Evolutionary conservation across 257 asterid species (phyloP).

Genomic region (Leptodermis oblonga): DNA sequence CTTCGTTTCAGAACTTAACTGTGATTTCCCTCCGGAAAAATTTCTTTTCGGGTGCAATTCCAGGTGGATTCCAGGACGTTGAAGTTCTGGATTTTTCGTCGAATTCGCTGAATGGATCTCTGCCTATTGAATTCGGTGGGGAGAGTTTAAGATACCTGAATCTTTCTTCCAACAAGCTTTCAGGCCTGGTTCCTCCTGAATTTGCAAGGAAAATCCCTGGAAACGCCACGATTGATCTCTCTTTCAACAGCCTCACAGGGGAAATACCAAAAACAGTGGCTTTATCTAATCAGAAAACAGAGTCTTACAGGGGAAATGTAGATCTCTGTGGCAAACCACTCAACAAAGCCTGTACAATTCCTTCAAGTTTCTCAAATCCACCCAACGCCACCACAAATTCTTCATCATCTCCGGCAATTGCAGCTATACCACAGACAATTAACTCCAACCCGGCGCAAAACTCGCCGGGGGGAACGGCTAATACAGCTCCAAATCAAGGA

Average conservation of each 20-base stretch:
- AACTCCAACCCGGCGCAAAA: slow-evolving; percentile 31
- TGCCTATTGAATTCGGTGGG: slow-evolving; percentile 70
- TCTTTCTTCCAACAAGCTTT: slow-evolving; percentile 67
- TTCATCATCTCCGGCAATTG: slow-evolving; percentile 69
- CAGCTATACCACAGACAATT: slow-evolving; percentile 72
- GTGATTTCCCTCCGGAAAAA: slow-evolving; percentile 59
- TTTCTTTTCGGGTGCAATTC: slow-evolving; percentile 50
- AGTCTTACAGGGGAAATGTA: slow-evolving; percentile 56
- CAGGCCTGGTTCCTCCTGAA: slow-evolving; percentile 48
- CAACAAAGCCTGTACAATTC: slow-evolving; percentile 55
- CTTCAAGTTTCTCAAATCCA: slow-evolving; percentile 65
- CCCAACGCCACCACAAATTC: slow-evolving; percentile 41
- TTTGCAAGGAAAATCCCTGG: slow-evolving; percentile 61
- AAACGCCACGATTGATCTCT: slow-evolving; percentile 59
- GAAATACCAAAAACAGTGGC: slow-evolving; percentile 53
- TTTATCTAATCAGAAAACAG: slow-evolving; percentile 58
- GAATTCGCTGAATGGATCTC: slow-evolving; percentile 56
- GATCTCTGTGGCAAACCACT: slow-evolving; percentile 79
- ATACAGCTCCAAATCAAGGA: slow-evolving; percentile 24
- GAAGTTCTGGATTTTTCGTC: slow-evolving; percentile 63
- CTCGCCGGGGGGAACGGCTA: slow-evolving; percentile 26
- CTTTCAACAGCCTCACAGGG: slow-evolving; percentile 77
- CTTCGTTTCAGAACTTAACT: slow-evolving; percentile 32
- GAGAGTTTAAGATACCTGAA: slow-evolving; percentile 55
- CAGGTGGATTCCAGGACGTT: slow-evolving; percentile 35